Conservation (phyloP, 2,329 filamentous ascomycete species). For the Ceratocystis destructans region DNA sequence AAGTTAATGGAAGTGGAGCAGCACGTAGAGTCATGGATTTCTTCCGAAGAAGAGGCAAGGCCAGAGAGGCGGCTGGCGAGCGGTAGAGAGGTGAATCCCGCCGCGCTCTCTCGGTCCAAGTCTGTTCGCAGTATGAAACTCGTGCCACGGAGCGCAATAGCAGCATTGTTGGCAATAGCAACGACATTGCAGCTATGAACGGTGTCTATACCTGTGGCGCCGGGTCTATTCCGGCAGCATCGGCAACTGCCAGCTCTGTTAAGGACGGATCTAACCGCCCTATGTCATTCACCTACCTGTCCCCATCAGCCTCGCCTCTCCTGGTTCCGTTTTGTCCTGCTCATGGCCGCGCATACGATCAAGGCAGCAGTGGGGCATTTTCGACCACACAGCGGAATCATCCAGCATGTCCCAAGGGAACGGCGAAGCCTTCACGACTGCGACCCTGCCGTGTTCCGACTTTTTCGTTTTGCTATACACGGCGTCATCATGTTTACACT, state of each 20-base stretch:
- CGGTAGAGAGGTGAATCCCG: slow-evolving; percentile 17
- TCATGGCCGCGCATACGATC: background rate
- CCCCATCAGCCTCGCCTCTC: background rate
- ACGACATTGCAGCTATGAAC: background rate
- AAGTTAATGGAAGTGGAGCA: slow-evolving; percentile 59
- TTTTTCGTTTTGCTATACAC: slow-evolving; percentile 17
- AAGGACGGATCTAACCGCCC: background rate
- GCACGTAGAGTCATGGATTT: slow-evolving; percentile 97
- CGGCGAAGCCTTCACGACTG: background rate
- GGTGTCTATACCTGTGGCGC: no score
- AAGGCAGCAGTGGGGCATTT: background rate
- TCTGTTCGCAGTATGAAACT: slow-evolving; percentile 1
- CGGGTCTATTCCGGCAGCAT: background rate
- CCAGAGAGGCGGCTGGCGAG: slow-evolving; percentile 24
- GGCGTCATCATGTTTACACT: slow-evolving; percentile 15
- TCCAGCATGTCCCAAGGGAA: background rate
- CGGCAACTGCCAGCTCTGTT: background rate
- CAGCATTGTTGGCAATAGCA: background rate
- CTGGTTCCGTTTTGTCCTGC: background rate
- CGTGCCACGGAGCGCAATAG: background rate
- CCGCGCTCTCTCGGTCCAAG: slow-evolving; percentile 16
- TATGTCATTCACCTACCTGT: background rate
- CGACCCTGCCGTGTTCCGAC: slow-evolving; percentile 10
- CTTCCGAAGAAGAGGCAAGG: slow-evolving; percentile 76
- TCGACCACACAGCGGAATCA: background rate